Evolutionary conservation across 2,329 filamentous ascomycete genomes (phyloP).

Genomic region (Atkinsonella hypoxylon): DNA sequence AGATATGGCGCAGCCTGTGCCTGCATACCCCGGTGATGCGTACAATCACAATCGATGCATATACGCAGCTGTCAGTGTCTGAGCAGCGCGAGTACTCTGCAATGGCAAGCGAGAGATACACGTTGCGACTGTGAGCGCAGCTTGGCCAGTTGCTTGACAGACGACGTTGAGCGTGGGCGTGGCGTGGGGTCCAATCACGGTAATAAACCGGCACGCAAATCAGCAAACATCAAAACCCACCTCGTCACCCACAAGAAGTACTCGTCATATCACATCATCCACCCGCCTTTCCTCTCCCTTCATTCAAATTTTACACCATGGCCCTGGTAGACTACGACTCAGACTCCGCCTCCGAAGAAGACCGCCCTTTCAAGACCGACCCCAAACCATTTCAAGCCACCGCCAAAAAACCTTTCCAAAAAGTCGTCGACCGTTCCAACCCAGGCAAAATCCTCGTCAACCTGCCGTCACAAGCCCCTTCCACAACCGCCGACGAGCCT

Average conservation of each 20-base stretch:
- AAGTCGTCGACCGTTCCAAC: constrained; percentile 70
- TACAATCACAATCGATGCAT: no score
- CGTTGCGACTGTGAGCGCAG: no score
- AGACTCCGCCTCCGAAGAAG: constrained; percentile 46
- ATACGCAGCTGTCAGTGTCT: no score
- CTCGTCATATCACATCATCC: background rate
- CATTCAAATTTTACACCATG: constrained; percentile 37
- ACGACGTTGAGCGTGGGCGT: background rate
- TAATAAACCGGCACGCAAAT: no score
- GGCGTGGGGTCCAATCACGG: no score
- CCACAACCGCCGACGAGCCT: constrained; percentile 21
- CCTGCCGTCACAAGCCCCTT: constrained; percentile 43
- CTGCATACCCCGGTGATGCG: constrained; percentile 12
- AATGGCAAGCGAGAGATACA: no score
- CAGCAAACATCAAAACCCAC: no score
- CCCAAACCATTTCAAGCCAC: constrained; percentile 17
- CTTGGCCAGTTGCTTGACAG: background rate
- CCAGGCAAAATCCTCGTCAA: constrained; percentile 76
- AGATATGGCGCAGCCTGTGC: background rate
- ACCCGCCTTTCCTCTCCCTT: background rate
- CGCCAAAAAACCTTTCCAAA: constrained; percentile 55
- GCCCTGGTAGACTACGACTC: constrained; percentile 62
- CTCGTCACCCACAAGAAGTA: background rate
- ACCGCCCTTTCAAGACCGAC: constrained; percentile 16
- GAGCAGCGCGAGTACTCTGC: no score